Base-by-base conservation (phyloP, 495 filamentous ascomycete species). In the Pseudevernia furfuracea region DNA sequence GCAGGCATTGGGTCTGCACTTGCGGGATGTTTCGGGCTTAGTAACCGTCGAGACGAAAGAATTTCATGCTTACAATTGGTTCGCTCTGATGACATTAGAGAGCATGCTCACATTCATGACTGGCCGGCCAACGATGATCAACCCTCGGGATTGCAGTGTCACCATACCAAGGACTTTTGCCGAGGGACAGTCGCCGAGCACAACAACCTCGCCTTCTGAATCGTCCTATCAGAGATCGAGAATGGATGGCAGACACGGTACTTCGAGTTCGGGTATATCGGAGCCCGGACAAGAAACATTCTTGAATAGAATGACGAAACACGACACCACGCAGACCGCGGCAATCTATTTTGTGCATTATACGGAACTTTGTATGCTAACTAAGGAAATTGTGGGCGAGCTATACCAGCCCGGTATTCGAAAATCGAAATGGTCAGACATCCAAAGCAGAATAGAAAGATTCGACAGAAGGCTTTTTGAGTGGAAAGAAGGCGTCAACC, bases 31-130 rank as follows among this genome's bases (percentile, higher is more conserved):
- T 10, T 81, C 78, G 28, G 67, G 69, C 7, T 74, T 74, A 28
- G 75, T 82, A 17, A 72, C 77, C 23, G 77, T 82, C 61, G 74
- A 73, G 25, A 80, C 83, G 36, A 83, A 81, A 61, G 83, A 85
- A 62, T 77, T 81, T 37, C 76, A 84, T 46, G 79, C 81, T 58
- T 81, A 82, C 6, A 76, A 85, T 28, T 88, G 85, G 85, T 86
- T 82, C 78, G 78, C 84, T 12, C 60, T 87, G 21, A 83, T 83
- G 64, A 79, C 77, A 8, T 63, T 87, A 25, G 85, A 88, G 43
- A 78, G 81, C 58, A 74, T 80, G 17, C 76, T 88, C 48, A 78
- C 79, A 66, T 73, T 80, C 32, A 81, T 87, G 64, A 87, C 83
- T 4, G 85, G 85, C 17, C 79, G 85, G 19, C 85, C 84, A 9